Percentiles rank a stretch among this genome's conserved stretches.
These are phyloP conservation scores for Geosmithia putterillii DNA, from an alignment of 2,329 filamentous ascomycete genomes.

Conservation along the genomic window DNA sequence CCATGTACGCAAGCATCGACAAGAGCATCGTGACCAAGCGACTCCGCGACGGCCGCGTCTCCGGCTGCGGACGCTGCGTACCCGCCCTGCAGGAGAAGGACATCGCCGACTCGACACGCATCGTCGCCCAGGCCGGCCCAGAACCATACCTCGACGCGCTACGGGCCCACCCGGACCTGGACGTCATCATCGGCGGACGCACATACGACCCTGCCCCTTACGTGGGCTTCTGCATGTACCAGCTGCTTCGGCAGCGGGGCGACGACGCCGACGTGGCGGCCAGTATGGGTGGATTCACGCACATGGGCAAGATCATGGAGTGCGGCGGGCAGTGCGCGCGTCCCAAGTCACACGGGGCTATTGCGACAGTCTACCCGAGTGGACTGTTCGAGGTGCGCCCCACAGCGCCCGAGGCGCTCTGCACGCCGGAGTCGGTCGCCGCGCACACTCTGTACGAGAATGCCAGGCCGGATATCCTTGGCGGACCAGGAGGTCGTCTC, in stretches of 20 bases:
- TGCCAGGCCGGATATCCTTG: constrained; percentile 32
- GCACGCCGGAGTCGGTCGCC: constrained; percentile 35
- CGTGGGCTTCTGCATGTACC: constrained; percentile 13
- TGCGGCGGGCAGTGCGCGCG: constrained; percentile 34
- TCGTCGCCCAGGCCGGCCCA: constrained; percentile 30
- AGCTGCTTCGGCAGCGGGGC: constrained; percentile 4
- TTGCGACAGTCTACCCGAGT: constrained; percentile 24
- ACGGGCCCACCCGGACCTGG: constrained; percentile 21
- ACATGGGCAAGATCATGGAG: constrained; percentile 43
- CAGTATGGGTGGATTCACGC: constrained; percentile 6
- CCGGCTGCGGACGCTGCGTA: constrained; percentile 24
- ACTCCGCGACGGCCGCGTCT: constrained; percentile 15
- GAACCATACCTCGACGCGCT: constrained; percentile 27
- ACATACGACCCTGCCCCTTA: constrained; percentile 23
- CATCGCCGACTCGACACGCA: constrained; percentile 18
- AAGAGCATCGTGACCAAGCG: constrained; percentile 16
- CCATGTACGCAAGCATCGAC: constrained; percentile 22
- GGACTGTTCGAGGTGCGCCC: constrained; percentile 35
- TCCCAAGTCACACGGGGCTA: constrained; percentile 24
- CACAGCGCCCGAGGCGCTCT: constrained; percentile 21
- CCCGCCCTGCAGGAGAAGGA: constrained; percentile 21
- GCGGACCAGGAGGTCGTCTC: constrained; percentile 35
- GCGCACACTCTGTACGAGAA: constrained; percentile 45
- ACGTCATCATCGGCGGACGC: constrained; percentile 30
- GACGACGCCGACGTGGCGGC: background rate